Conservation (phyloP, 192 early-diverging fungal species). For the Entomortierella lignicola region DNA sequence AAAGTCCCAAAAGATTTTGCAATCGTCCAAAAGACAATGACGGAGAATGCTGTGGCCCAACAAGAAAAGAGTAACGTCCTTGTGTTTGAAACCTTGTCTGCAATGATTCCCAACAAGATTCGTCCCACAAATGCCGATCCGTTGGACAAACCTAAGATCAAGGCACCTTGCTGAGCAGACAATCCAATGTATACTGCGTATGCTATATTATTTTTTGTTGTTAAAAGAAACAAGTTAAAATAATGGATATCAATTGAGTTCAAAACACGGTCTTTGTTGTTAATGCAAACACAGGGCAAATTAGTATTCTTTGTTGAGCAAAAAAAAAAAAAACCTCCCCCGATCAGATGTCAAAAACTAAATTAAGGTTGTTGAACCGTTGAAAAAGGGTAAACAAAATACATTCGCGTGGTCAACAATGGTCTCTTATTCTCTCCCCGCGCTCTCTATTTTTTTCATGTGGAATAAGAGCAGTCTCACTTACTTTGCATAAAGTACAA, state of each 20-base stretch:
- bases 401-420: too few relatives aligned
- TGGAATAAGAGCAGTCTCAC: background rate
- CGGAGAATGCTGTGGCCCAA: constrained; percentile 41
- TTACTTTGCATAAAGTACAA: constrained; percentile 49
- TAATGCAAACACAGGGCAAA: too few relatives aligned
- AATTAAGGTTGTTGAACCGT: too few relatives aligned
- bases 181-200: constrained; percentile 44
- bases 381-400: too few relatives aligned
- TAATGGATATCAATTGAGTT: background rate
- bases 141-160: constrained; percentile 34
- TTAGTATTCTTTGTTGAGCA: too few relatives aligned
- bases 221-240: background rate
- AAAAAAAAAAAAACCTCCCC: too few relatives aligned
- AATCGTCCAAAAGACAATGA: constrained; percentile 62
- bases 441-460: too few relatives aligned
- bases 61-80: constrained; percentile 34
- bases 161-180: constrained; percentile 30
- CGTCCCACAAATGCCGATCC: constrained; percentile 46
- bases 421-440: too few relatives aligned
- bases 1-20: constrained; percentile 55
- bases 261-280: too few relatives aligned
- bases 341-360: too few relatives aligned
- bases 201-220: too few relatives aligned
- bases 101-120: constrained; percentile 37
- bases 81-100: constrained; percentile 59